Evolutionary conservation across 2,329 filamentous ascomycete genomes (phyloP).

Genomic region (Fusarium ambrosium): DNA sequence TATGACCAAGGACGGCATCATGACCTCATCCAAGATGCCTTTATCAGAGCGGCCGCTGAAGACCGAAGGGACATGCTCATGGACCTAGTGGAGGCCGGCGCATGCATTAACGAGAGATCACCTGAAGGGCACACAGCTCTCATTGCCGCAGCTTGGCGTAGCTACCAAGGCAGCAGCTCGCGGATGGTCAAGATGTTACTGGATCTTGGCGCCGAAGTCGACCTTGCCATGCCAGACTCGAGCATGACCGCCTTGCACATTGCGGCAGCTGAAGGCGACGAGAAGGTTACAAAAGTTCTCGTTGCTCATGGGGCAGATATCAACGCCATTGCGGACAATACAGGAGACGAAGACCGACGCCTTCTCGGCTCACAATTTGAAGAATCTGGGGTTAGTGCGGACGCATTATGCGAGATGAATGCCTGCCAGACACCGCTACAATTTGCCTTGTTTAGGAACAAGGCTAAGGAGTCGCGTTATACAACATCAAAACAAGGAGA

Average conservation of each 20-base stretch:
- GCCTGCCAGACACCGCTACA: background rate
- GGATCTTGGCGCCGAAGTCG: background rate
- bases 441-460: background rate
- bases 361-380: background rate
- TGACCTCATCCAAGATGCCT: background rate
- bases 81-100: background rate
- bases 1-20: background rate
- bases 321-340: background rate
- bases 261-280: background rate
- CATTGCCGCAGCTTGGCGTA: background rate
- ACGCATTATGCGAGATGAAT: background rate
- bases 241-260: background rate
- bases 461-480: background rate
- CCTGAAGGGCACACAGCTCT: background rate
- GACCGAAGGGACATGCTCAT: background rate
- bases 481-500: background rate
- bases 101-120: background rate
- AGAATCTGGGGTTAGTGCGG: background rate
- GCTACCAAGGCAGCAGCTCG: background rate
- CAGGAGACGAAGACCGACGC: background rate
- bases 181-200: background rate
- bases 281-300: background rate
- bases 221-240: background rate
- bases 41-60: background rate
- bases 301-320: background rate